Percentiles rank a stretch among this genome's conserved stretches.
phyloP scores from a whole-genome alignment of 2,329 filamentous ascomycete genomes.

The Claviceps humidiphila region DNA sequence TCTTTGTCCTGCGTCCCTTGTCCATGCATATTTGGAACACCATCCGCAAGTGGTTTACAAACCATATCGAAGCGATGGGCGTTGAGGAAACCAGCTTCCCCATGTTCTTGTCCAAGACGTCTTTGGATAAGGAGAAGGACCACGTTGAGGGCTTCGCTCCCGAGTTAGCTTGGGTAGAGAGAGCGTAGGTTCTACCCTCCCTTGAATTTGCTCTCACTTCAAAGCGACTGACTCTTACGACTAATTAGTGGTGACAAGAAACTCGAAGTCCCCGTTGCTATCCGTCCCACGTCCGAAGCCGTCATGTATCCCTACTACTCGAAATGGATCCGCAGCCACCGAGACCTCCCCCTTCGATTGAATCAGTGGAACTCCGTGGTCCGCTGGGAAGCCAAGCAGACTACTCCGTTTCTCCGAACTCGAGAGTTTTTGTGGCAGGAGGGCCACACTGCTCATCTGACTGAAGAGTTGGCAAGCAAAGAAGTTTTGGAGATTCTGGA shows the following conservation, averaged over 20 bases:
- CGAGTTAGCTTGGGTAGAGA: constrained; percentile 79
- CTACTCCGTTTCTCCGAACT: constrained; percentile 73
- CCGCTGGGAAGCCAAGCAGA: constrained; percentile 95
- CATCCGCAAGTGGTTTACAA: constrained; percentile 54
- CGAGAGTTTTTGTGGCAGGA: constrained; percentile 98
- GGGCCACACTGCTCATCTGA: constrained; percentile 81
- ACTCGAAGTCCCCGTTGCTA: constrained; percentile 65
- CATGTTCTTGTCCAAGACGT: constrained; percentile 86
- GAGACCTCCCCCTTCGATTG: constrained; percentile 82
- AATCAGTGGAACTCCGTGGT: constrained; percentile 96
- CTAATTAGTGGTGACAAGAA: constrained; percentile 66
- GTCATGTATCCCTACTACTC: constrained; percentile 95
- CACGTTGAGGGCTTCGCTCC: constrained; percentile 98
- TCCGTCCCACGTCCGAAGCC: constrained; percentile 56
- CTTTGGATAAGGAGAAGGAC: constrained; percentile 78
- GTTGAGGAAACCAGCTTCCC: constrained; percentile 96
- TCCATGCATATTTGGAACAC: constrained; percentile 55
- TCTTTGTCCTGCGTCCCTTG: constrained; percentile 76
- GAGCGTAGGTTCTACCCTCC: constrained; percentile 42
- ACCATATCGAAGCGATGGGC: constrained; percentile 75
- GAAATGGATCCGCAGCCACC: constrained; percentile 93
- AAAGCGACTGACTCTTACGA: constrained; percentile 18
- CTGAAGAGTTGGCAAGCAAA: constrained; percentile 63
- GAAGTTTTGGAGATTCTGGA: constrained; percentile 92
- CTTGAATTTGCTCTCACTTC: neutral